Evolutionary conservation across 805 yeast genomes (phyloP), one percentile per base, ranked within the genome.

Genomic region (Candida pseudofarinosa): DNA sequence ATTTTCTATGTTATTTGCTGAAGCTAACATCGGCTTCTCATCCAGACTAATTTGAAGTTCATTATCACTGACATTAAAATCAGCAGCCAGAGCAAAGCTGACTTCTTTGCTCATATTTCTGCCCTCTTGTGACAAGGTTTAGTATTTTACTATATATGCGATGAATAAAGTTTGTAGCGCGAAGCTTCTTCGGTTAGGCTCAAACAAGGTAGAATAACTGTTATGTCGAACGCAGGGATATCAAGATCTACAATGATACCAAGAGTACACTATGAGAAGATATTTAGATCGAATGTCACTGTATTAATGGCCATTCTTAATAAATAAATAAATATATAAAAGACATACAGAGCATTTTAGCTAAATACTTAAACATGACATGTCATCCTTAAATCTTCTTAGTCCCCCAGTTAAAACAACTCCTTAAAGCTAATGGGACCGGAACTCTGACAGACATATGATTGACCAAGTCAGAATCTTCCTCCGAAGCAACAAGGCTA

Each of bases 381-480:
- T n/a, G n/a, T n/a, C n/a, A n/a, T n/a, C n/a, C n/a, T n/a, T n/a
- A n/a, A n/a, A n/a, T n/a, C n/a, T n/a, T n/a, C n/a, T 33, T 42
- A n/a, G 18, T 33, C 10, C 35, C 23, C 41, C 45, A 34, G 18
- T 37, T 42, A 34, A 47, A 47, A 20, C 46, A 43, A 36, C 38
- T 38, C 4, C 31, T 35, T 14, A 50, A 23, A 3, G 44, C 46
- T 6, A 23, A 19, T 5, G n/a, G 13, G 1, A 43, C 23, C 2
- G 51, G 47, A 17, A 51, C 51, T 19, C 20, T 40, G 5, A 49
- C 40, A 4, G 41, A 32, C 7, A 47, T 23, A 14, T 45, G 42
- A 19, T 38, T 47, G 7, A 43, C 49, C 18, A 42, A 36, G 42
- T 53, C 56, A n/a, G 55, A 32, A 41, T 53, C 54, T n/a, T 18